Evolutionary conservation across 2,329 filamentous ascomycete genomes (phyloP), one percentile per base, ranked within the genome.

Genomic region (Penicillium sp.): DNA sequence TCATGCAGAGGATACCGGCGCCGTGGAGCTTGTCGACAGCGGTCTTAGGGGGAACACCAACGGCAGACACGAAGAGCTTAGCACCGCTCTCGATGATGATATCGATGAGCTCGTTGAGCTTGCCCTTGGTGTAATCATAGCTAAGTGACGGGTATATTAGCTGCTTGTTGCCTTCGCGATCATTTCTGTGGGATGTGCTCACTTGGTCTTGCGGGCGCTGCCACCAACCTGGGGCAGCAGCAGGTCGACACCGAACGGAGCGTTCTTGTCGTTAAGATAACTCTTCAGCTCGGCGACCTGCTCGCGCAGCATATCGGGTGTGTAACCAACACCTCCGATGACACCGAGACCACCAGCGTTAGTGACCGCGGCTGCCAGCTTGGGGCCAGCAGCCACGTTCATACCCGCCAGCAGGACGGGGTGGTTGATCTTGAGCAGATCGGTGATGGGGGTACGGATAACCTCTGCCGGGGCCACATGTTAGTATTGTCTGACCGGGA

Each of bases 41-140:
- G 67, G 84, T 81, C 79, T 90, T 91, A 65, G 95, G 91, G 44
- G 95, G 93, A 26, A 98, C 90, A 71, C 95, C 95, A 74, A 99
- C 92, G 70, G 95, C 95, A 52, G 91, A 97, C 69, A 99, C 95
- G 81, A 99, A 99, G 58, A 99, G 87, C 77, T 87, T 93, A 60
- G 92, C 90, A 65, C 91, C 91, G 54, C 88, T 91, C 71, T 96
- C 89, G 80, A 99, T 96, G 79, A 97, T 88, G 72, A 97, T 92
- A 74, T 92, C 88, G 74, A 96, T 78, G 56, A 99, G 87, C 76
- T 93, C 90, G 76, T 90, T 83, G 62, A 99, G 90, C 82, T 98
- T 98, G 76, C 95, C 95, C 84, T 99, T 98, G 72, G 95, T 99
- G 83, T 99, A 99, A 80, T 99, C 95, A 79, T 98, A 96, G 86